Conservation (phyloP, 176 grass and related monocot genomes). For the Ampelocalamus luodianensis region DNA sequence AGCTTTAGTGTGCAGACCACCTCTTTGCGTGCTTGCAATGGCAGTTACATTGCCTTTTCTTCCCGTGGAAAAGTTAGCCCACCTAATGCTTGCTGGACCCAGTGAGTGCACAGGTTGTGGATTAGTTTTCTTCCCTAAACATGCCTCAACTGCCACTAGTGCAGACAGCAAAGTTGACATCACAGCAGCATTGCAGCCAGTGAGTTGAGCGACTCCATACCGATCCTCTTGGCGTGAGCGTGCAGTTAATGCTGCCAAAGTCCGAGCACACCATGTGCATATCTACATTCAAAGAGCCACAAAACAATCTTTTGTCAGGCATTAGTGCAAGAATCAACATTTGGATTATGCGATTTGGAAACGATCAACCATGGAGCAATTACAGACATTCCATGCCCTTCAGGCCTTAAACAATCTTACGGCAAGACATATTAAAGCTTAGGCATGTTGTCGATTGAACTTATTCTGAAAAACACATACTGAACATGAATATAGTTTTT, state of each 20-base stretch:
- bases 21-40: conserved; percentile 57
- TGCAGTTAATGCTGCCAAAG: conserved; percentile 74
- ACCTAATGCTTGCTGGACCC: conserved; percentile 67
- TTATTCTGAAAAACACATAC: not conserved
- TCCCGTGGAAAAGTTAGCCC: conserved; percentile 60
- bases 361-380: not conserved
- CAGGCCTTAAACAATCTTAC: conserved; percentile 21
- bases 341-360: not conserved
- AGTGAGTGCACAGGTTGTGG: conserved; percentile 48
- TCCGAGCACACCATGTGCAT: conserved; percentile 77
- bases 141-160: conserved; percentile 78
- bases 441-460: not conserved
- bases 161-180: conserved; percentile 81
- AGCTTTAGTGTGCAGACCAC: conserved; percentile 65
- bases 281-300: conserved; percentile 51
- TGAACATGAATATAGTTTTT: not conserved
- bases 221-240: conserved; percentile 72
- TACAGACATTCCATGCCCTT: conserved; percentile 18
- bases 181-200: conserved; percentile 75
- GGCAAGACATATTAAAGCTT: not conserved
- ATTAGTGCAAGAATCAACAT: conserved; percentile 17
- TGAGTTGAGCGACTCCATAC: conserved; percentile 91
- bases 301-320: not conserved
- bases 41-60: conserved; percentile 53
- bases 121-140: conserved; percentile 87